Base-by-base conservation (phyloP, 148 eudicot species). In the Nepenthes gracilis region DNA sequence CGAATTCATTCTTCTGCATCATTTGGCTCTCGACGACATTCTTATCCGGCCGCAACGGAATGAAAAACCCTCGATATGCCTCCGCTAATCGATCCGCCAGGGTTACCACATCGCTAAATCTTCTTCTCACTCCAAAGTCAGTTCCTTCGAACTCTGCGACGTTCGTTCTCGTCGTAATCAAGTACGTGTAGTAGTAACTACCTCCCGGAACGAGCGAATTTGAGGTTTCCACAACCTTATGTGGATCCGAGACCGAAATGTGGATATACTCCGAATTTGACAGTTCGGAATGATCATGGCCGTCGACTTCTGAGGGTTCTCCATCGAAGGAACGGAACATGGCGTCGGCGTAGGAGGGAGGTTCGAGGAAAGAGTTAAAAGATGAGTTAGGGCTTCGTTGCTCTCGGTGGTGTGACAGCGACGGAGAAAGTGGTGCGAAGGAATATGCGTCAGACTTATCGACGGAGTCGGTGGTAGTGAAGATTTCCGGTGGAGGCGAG, bases 271-370 rank as follows among this genome's bases (percentile, higher is more conserved):
- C 82, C 6, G 81, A 67, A 2, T 54, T 67, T 1, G 73, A 70
- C 12, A 66, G 57, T 9, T 54, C 40, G 43, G 64, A 60, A 58
- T 54, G 63, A 67, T 82, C 78, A 38, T 71, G 78, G 38, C 83
- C 77, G 73, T 77, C 75, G 67, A 57, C 62, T 47, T 80, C 77
- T 58, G 74, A 61, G 38, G 69, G 13, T n/a, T 80, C 87, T 2
- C 77, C 73, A 38, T 92, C 97, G 66, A 88, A 93, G 36, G 96
- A 93, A 67, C 84, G 67, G 70, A 93, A 88, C 65, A 88, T 70
- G 0, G 95, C 95, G 32, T 93, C 96, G 1, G 95, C 89, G 65
- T 88, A 93, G 32, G 98, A 93, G 0, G 98, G 98, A 34, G 98
- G 98, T 2, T 93, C 96, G 56, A 93, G 88, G 71, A 88, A 76